Evolutionary conservation across 129 eudicot genomes (phyloP), one percentile per base, ranked within the genome.

Genomic region (Centaurea solstitialis): DNA sequence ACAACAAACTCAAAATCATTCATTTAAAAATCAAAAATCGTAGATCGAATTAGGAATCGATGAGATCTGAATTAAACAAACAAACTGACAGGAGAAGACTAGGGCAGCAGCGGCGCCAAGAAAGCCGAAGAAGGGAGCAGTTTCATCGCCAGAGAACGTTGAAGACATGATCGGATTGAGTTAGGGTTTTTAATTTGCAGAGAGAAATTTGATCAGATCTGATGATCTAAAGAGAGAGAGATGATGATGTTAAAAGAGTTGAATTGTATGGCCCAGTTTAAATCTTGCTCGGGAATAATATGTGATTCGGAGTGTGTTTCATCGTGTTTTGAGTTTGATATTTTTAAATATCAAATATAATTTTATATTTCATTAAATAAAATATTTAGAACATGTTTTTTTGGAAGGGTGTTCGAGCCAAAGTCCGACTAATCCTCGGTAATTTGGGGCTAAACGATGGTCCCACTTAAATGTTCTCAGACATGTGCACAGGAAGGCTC

Each of bases 51-150:
- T 50, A 74, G 47, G 67, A 66, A 50, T 28, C 12, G 13, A 17
- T 10, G 53, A 65, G 80, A 68, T 82, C 57, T 79, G 64, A 70
- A 26, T 43, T n/a, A n/a, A n/a, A n/a, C n/a, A 47, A 38, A 73
- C 5, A 40, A 40, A 73, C 76, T 80, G 84, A 93, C 98, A 93
- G 80, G 98, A 93, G 90, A 93, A 93, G 85, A 93, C 96, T 26
- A 91, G 83, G n/a, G 98, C 98, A 4, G 98, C 89, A 0, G 98
- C 97, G 18, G 97, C 97, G 77, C 97, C 97, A 70, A 92, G 95
- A 82, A 92, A 92, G 87, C 97, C 97, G 81, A 92, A 92, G 87
- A 92, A 92, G 18, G 97, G 97, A 0, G 97, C 97, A 67, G 95
- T 90, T 87, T 92, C 97, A 80, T 92, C 97, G 77, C 95, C 97